A percentile compares a stretch with the other conserved stretches of the same genome.
phyloP scores from a whole-genome alignment of 768 basidiomycete species.

The Suillus subluteus region DNA sequence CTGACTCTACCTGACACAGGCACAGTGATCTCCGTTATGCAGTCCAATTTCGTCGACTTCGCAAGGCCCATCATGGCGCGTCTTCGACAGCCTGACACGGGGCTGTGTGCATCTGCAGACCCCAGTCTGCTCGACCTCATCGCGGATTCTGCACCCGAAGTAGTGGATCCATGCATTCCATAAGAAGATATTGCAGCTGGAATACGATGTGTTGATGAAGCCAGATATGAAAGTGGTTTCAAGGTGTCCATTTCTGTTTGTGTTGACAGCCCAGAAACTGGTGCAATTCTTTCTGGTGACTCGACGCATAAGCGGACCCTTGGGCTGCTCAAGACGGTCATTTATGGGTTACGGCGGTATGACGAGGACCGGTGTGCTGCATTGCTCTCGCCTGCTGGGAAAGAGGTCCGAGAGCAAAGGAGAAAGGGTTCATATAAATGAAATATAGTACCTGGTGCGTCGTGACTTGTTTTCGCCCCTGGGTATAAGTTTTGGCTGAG shows the following conservation, averaged over 20 bases:
- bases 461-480: not conserved
- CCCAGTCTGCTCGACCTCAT: slow-evolving; percentile 66
- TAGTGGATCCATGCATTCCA: slow-evolving; percentile 67
- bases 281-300: slow-evolving; percentile 76
- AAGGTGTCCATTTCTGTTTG: slow-evolving; percentile 22
- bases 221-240: slow-evolving; percentile 66
- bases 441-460: slow-evolving; percentile 65
- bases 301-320: slow-evolving; percentile 40
- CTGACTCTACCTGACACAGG: slow-evolving; percentile 37
- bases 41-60: slow-evolving; percentile 48
- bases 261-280: slow-evolving; percentile 24
- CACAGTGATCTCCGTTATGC: slow-evolving; percentile 64
- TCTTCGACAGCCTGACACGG: slow-evolving; percentile 51
- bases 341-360: too few species aligned
- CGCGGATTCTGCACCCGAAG: slow-evolving; percentile 68
- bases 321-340: slow-evolving; percentile 37
- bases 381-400: too few species aligned
- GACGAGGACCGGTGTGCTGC: too few species aligned
- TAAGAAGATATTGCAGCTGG: slow-evolving; percentile 60
- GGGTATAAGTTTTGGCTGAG: slow-evolving; percentile 7
- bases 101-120: slow-evolving; percentile 62
- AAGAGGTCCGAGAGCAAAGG: too few species aligned
- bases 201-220: slow-evolving; percentile 59
- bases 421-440: slow-evolving; percentile 45
- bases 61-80: slow-evolving; percentile 45